A percentile compares a stretch with the other conserved stretches of the same genome.
phyloP scores from a whole-genome alignment of 2,329 filamentous ascomycete species.

The Fonsecaea pedrosoi region DNA sequence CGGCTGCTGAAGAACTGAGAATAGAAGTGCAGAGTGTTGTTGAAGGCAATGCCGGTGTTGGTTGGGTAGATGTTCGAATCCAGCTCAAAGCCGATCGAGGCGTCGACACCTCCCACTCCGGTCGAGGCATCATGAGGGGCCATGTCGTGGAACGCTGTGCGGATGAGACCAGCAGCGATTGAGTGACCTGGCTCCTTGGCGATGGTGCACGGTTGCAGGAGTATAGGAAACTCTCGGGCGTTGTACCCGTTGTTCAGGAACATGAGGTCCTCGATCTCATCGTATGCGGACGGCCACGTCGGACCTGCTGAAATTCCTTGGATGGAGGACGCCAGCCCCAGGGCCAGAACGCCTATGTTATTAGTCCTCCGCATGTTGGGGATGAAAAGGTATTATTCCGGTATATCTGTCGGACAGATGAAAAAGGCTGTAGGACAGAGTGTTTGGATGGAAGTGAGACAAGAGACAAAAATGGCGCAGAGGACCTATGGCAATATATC shows the following conservation, averaged over 20 bases:
- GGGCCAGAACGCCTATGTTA: slow-evolving; percentile 11
- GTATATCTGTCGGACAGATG: not conserved
- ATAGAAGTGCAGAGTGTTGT: slow-evolving; percentile 45
- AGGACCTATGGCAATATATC: not conserved
- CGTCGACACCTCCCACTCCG: slow-evolving; percentile 46
- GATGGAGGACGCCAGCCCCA: slow-evolving; percentile 11
- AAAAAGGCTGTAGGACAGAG: not conserved
- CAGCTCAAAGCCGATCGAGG: slow-evolving; percentile 46
- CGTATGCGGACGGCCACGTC: slow-evolving; percentile 66
- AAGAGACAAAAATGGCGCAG: not conserved
- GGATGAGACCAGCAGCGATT: slow-evolving; percentile 44
- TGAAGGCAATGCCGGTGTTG: slow-evolving; percentile 45
- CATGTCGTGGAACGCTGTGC: slow-evolving; percentile 48
- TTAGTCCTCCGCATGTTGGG: slow-evolving; percentile 13
- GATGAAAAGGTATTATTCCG: not conserved
- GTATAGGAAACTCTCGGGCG: slow-evolving; percentile 62
- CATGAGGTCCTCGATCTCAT: slow-evolving; percentile 70
- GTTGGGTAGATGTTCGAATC: slow-evolving; percentile 38
- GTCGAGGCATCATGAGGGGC: slow-evolving; percentile 42
- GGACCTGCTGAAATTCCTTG: slow-evolving; percentile 42
- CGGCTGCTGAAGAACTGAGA: slow-evolving; percentile 40
- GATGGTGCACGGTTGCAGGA: slow-evolving; percentile 62
- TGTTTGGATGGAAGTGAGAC: not conserved
- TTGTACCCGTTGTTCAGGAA: slow-evolving; percentile 64
- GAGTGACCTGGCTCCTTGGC: slow-evolving; percentile 22